Evolutionary conservation across 768 basidiomycete species (phyloP).

Genomic region (Mrakia gelida): DNA sequence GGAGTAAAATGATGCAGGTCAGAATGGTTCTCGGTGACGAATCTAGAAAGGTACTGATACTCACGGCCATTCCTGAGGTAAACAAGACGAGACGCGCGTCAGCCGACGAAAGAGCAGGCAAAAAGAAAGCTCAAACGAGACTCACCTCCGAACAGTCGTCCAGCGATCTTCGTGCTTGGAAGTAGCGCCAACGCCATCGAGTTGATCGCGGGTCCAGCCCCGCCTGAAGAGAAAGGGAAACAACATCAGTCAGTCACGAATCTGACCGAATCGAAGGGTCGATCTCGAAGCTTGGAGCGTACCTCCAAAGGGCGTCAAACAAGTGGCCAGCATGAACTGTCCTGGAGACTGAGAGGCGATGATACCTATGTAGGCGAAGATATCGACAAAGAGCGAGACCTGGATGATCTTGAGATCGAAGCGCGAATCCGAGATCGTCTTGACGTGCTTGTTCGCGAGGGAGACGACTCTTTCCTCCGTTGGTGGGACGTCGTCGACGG

Average conservation of each 20-base stretch:
- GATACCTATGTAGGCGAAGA: conserved; percentile 54
- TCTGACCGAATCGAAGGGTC: too few relatives aligned
- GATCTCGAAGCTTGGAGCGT: too few relatives aligned
- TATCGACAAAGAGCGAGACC: conserved; percentile 58
- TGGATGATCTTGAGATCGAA: conserved; percentile 72
- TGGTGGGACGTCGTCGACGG: conserved; percentile 32
- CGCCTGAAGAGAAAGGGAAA: conserved; percentile 39
- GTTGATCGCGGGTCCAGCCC: conserved; percentile 63
- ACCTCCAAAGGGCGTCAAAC: conserved; percentile 55
- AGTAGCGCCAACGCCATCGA: conserved; percentile 68
- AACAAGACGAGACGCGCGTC: background rate
- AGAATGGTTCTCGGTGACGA: too few relatives aligned
- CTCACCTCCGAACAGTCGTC: conserved; percentile 68
- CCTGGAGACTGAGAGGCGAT: conserved; percentile 50
- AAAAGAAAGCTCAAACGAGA: background rate
- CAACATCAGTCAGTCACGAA: too few relatives aligned
- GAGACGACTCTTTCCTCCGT: conserved; percentile 36
- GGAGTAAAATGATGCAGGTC: too few relatives aligned
- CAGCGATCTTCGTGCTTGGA: conserved; percentile 56
- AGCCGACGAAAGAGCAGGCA: background rate
- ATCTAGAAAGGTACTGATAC: too few relatives aligned
- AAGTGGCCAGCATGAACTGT: conserved; percentile 54
- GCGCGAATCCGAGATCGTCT: conserved; percentile 38
- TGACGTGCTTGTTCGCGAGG: background rate
- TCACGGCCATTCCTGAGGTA: conserved; percentile 50